Conservation (phyloP, 2,329 filamentous ascomycete genomes). For the Fusarium acutatum region DNA sequence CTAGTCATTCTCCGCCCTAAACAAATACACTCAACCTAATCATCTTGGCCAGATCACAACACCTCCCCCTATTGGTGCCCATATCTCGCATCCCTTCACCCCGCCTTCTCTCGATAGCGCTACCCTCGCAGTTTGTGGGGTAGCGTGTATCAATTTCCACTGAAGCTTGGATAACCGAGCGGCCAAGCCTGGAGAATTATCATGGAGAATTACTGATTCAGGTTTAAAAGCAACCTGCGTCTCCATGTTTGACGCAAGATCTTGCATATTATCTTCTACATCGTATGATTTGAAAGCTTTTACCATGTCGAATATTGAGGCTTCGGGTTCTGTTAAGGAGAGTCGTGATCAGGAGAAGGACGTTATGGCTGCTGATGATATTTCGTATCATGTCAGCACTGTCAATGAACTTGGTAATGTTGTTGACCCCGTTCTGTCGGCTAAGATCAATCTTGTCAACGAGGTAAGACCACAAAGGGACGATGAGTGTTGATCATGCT, state of each 20-base stretch:
- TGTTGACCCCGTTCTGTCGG: not conserved
- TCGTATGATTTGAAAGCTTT: not conserved
- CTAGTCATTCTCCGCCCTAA: not conserved
- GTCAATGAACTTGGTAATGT: not conserved
- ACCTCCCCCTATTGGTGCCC: not conserved
- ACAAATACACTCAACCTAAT: not conserved
- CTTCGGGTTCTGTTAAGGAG: not conserved
- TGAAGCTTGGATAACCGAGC: not conserved
- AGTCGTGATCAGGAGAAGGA: not conserved
- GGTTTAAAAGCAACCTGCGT: not conserved
- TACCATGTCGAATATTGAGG: not conserved
- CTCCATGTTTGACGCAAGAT: not conserved
- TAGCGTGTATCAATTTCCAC: not conserved
- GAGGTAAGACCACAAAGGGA: not conserved
- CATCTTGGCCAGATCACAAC: not conserved
- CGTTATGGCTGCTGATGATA: not conserved
- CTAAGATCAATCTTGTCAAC: not conserved
- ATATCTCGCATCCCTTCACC: not conserved
- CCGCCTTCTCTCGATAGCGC: not conserved
- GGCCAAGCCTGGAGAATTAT: not conserved
- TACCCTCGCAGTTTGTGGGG: not conserved
- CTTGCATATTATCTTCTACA: not conserved
- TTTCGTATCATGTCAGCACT: not conserved
- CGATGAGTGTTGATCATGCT: accelerated
- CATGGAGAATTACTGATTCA: not conserved